Evolutionary conservation across 2,329 filamentous ascomycete genomes (phyloP).

Genomic region (Cercospora brassicicola): DNA sequence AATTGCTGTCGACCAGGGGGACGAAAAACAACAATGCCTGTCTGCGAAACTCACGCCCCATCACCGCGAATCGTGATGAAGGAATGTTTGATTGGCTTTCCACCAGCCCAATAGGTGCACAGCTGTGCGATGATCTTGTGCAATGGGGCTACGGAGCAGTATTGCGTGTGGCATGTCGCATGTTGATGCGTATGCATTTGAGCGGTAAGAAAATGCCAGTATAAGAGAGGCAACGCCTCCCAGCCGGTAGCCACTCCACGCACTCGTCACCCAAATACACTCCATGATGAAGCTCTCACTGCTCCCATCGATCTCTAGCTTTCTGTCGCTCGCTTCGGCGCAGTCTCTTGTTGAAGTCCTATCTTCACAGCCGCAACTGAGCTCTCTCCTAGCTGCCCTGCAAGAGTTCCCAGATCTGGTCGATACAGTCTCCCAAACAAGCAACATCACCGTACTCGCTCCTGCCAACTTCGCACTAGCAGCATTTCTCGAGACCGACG

Average conservation of each 20-base stretch:
- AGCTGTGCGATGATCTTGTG: background rate
- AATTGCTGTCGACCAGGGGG: background rate
- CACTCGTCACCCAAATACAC: background rate
- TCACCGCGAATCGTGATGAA: background rate
- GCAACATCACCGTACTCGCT: slow-evolving; percentile 62
- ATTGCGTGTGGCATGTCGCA: background rate
- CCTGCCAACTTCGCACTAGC: slow-evolving; percentile 60
- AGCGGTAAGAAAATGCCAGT: background rate
- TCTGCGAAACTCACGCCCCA: background rate
- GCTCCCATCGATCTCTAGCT: background rate
- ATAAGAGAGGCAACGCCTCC: background rate
- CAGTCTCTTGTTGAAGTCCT: slow-evolving; percentile 19
- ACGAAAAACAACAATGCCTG: background rate
- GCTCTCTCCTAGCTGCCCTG: slow-evolving; percentile 23
- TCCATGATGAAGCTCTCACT: background rate
- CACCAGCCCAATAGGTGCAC: background rate
- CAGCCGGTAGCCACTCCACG: background rate
- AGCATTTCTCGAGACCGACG: slow-evolving; percentile 2
- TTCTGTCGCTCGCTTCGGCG: slow-evolving; percentile 9
- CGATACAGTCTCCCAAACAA: slow-evolving; percentile 18
- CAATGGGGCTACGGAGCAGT: background rate
- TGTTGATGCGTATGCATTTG: background rate
- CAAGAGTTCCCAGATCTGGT: slow-evolving; percentile 23
- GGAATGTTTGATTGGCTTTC: background rate
- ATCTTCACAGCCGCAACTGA: slow-evolving; percentile 18